Evolutionary conservation across 495 filamentous ascomycete genomes (phyloP).

Genomic region (Neurospora sp.): DNA sequence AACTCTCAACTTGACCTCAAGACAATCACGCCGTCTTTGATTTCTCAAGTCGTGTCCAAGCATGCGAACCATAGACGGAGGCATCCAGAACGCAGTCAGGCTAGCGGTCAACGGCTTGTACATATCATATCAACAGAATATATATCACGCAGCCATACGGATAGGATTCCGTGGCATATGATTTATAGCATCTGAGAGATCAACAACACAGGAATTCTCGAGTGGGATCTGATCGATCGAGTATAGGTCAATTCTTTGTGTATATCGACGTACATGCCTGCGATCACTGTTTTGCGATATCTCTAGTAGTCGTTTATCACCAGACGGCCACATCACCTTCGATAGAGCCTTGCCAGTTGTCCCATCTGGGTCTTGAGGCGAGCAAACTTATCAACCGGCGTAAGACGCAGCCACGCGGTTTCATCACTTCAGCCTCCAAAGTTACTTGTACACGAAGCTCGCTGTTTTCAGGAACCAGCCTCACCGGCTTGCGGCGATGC

Average conservation of each 20-base stretch:
- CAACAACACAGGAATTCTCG: background rate
- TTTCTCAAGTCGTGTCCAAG: too few relatives aligned
- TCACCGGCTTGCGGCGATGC: background rate
- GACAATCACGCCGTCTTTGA: background rate
- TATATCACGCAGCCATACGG: background rate
- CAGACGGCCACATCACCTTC: background rate
- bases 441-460: background rate
- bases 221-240: background rate
- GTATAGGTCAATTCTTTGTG: too few relatives aligned
- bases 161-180: background rate
- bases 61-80: background rate
- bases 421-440: background rate
- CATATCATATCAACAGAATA: background rate
- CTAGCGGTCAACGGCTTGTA: background rate
- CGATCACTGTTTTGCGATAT: too few relatives aligned
- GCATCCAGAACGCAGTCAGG: background rate
- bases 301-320: too few relatives aligned
- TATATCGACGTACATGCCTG: too few relatives aligned
- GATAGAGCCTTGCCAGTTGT: background rate
- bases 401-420: background rate
- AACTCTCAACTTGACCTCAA: background rate
- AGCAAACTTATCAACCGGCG: background rate
- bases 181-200: background rate
- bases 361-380: background rate
- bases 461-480: background rate